A percentile compares a stretch with the other conserved stretches of the same genome.
Evolutionary conservation across 1,139 yeast species (phyloP).

Genomic region (Suhomyces anneliseae): DNA sequence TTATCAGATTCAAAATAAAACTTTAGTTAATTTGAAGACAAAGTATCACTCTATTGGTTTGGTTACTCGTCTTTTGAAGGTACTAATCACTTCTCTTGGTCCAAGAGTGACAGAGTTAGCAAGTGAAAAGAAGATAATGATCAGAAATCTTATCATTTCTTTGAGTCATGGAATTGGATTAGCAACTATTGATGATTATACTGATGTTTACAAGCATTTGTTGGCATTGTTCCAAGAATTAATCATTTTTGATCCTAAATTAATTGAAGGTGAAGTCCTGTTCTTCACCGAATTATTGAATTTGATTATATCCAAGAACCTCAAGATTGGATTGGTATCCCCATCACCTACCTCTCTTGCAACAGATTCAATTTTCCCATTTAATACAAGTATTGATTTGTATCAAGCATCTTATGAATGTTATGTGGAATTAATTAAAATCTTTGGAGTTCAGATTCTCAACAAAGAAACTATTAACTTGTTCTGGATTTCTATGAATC

Average conservation of each 20-base stretch:
- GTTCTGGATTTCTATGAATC: conserved; percentile 47
- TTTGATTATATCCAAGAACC: conserved; percentile 36
- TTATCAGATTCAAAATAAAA: conserved; percentile 24
- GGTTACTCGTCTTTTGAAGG: conserved; percentile 28
- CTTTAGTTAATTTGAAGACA: conserved; percentile 31
- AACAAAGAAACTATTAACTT: conserved; percentile 38
- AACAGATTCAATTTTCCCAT: conserved; percentile 39
- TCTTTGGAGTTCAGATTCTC: conserved; percentile 34
- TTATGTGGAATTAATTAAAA: conserved; percentile 41
- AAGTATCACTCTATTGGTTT: conserved; percentile 27
- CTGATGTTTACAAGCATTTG: conserved; percentile 26
- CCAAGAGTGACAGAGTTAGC: conserved; percentile 36
- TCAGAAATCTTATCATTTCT: conserved; percentile 33
- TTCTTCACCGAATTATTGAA: conserved; percentile 35
- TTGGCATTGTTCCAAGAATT: conserved; percentile 39
- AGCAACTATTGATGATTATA: conserved; percentile 28
- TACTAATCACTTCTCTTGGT: conserved; percentile 39
- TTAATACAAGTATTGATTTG: conserved; percentile 37
- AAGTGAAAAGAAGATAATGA: conserved; percentile 19
- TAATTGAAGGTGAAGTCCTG: conserved; percentile 32
- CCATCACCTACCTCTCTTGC: conserved; percentile 38
- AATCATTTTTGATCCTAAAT: conserved; percentile 40
- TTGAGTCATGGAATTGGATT: conserved; percentile 38
- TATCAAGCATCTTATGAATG: conserved; percentile 41
- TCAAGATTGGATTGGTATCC: conserved; percentile 38